These are phyloP conservation scores for Penicillium sp. DNA, from an alignment of 2,329 filamentous ascomycete genomes.

Conservation along the genomic window DNA sequence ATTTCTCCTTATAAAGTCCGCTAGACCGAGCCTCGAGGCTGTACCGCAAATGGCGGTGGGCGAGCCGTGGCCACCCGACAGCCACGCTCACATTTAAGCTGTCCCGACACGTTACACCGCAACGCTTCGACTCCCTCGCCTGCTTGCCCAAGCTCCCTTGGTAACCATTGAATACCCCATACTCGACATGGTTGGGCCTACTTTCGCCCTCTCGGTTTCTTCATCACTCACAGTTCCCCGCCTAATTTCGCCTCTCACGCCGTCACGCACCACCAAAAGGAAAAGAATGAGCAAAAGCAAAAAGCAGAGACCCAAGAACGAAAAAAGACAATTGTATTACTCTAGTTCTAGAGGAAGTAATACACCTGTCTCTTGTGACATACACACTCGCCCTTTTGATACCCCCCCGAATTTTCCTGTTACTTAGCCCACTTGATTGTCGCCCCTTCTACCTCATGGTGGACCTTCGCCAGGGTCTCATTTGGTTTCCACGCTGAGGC, in stretches of 20 bases:
- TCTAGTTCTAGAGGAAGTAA: slow-evolving; percentile 15
- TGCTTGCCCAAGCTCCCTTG: slow-evolving; percentile 3
- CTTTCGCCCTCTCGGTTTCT: slow-evolving; percentile 34
- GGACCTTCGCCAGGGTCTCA: slow-evolving; percentile 9
- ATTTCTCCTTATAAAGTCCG: slow-evolving; percentile 1
- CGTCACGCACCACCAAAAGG: slow-evolving; percentile 20
- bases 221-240: slow-evolving; percentile 23
- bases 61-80: not conserved
- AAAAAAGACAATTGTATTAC: slow-evolving; percentile 9
- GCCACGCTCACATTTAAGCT: not conserved
- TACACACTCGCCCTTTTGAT: slow-evolving; percentile 27
- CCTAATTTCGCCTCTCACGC: not conserved
- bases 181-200: slow-evolving; percentile 31
- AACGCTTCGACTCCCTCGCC: slow-evolving; percentile 1
- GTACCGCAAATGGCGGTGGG: slow-evolving; percentile 24
- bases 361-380: slow-evolving; percentile 17
- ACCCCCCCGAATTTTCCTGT: slow-evolving; percentile 26
- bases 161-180: slow-evolving; percentile 3
- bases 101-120: not conserved
- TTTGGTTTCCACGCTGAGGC: not conserved
- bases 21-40: not conserved
- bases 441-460: slow-evolving; percentile 9
- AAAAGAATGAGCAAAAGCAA: slow-evolving; percentile 24
- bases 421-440: slow-evolving; percentile 7
- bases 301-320: slow-evolving; percentile 13